phyloP scores from a whole-genome alignment of 371 early-diverging fungal species.

The Pancytospora philotis region DNA sequence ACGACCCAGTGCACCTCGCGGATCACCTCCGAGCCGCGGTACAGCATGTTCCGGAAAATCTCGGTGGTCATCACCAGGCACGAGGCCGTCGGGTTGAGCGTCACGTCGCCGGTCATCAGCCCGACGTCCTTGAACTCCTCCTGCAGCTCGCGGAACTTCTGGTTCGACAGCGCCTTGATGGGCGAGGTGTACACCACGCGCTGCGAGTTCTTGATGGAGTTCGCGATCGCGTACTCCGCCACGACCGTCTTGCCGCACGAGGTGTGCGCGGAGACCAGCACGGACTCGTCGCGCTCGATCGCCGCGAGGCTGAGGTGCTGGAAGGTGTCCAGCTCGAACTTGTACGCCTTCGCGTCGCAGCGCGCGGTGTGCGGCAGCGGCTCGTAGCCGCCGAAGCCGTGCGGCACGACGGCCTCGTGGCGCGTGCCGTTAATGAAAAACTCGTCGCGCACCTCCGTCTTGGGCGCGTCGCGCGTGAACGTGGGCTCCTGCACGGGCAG shows the following conservation, averaged over 20 bases:
- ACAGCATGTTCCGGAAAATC: slow-evolving; percentile 95
- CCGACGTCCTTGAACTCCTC: slow-evolving; percentile 92
- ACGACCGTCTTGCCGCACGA: slow-evolving; percentile 98
- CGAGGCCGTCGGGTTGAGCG: slow-evolving; percentile 85
- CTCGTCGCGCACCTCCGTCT: slow-evolving; percentile 18
- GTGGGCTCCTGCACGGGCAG: slow-evolving; percentile 4
- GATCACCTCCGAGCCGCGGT: slow-evolving; percentile 89
- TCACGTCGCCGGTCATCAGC: slow-evolving; percentile 98
- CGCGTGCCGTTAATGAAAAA: slow-evolving; percentile 41
- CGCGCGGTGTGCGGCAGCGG: slow-evolving; percentile 58
- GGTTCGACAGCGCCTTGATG: slow-evolving; percentile 96
- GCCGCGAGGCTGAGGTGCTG: slow-evolving; percentile 77
- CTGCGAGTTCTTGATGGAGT: slow-evolving; percentile 76
- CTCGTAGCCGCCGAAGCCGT: slow-evolving; percentile 29
- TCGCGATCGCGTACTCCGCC: slow-evolving; percentile 97
- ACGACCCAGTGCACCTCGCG: slow-evolving; percentile 97
- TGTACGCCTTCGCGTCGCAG: slow-evolving; percentile 70
- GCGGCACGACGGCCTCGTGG: slow-evolving; percentile 57
- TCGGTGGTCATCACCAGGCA: slow-evolving; percentile 99
- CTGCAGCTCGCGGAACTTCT: slow-evolving; percentile 93
- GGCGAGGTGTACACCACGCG: slow-evolving; percentile 97
- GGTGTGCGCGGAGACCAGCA: slow-evolving; percentile 93
- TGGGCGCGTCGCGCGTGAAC: slow-evolving; percentile 26
- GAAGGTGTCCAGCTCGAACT: slow-evolving; percentile 91
- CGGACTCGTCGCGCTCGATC: slow-evolving; percentile 85